phyloP scores from a whole-genome alignment of 192 early-diverging fungal genomes.

The Coemansia sp. region DNA sequence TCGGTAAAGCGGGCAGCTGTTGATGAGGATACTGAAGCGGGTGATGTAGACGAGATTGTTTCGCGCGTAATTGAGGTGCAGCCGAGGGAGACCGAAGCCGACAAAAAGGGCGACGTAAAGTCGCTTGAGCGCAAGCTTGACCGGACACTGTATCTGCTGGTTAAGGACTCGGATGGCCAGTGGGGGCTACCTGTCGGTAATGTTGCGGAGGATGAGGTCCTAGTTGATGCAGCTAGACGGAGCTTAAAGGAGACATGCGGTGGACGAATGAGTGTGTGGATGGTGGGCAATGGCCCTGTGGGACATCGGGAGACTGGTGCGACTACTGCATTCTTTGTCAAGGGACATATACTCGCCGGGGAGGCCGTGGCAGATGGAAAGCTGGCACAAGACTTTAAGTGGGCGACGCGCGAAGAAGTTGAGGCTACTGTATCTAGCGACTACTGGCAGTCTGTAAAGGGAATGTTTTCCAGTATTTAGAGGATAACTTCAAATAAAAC shows the following conservation, averaged over 20 bases:
- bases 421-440: slow-evolving; percentile 28
- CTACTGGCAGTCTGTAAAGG: slow-evolving; percentile 48
- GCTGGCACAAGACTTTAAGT: slow-evolving; percentile 39
- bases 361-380: slow-evolving; percentile 47
- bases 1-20: slow-evolving; percentile 12
- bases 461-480: slow-evolving; percentile 34
- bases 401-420: slow-evolving; percentile 49
- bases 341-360: slow-evolving; percentile 75
- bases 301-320: slow-evolving; percentile 58
- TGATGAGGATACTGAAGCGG: background rate
- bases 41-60: background rate
- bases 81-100: slow-evolving; percentile 60
- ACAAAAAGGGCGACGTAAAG: slow-evolving; percentile 61
- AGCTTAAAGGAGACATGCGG: slow-evolving; percentile 71
- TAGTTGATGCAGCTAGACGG: slow-evolving; percentile 74
- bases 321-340: slow-evolving; percentile 80
- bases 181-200: slow-evolving; percentile 77
- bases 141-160: slow-evolving; percentile 77
- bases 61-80: slow-evolving; percentile 59
- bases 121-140: slow-evolving; percentile 76
- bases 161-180: slow-evolving; percentile 59
- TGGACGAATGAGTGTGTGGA: slow-evolving; percentile 75
- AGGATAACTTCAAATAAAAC: background rate
- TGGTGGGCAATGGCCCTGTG: slow-evolving; percentile 81
- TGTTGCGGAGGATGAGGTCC: slow-evolving; percentile 62